phyloP scores from a whole-genome alignment of 805 yeast species.

The Candida caryicola region DNA sequence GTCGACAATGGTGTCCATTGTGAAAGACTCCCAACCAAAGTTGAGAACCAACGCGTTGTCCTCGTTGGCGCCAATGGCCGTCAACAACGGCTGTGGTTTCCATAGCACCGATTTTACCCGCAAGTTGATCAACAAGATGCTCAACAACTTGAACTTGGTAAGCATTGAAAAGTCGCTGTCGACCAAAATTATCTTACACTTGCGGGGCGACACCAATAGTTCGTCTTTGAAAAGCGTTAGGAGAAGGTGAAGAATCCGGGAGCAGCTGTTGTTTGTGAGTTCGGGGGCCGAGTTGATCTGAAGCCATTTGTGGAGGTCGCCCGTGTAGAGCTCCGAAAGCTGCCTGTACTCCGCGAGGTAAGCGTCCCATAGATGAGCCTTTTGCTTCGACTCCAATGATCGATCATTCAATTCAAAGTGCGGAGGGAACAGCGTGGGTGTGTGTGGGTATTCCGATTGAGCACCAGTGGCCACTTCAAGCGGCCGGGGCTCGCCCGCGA shows the following conservation, averaged over 20 bases:
- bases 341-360: neutral
- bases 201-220: constrained; percentile 17
- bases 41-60: constrained; percentile 28
- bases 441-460: neutral
- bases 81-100: constrained; percentile 17
- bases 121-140: constrained; percentile 20
- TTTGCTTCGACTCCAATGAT: constrained; percentile 17
- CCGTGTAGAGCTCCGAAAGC: constrained; percentile 10
- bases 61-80: constrained; percentile 19
- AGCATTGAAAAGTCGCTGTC: constrained; percentile 15
- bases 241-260: neutral
- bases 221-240: neutral
- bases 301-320: constrained; percentile 10
- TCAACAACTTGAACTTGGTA: constrained; percentile 16
- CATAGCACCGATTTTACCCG: constrained; percentile 24
- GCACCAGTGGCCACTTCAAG: constrained; percentile 3
- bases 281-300: constrained; percentile 2
- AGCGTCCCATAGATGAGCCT: constrained; percentile 3
- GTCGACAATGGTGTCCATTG: constrained; percentile 21
- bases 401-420: constrained; percentile 19
- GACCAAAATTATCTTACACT: constrained; percentile 21
- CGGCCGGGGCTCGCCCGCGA: constrained; percentile 25
- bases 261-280: neutral
- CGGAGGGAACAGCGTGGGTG: constrained; percentile 13
- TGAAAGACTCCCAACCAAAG: constrained; percentile 25